phyloP scores from a whole-genome alignment of 1,284 basidiomycete species.

The Exobasidium cylindrosporum region DNA sequence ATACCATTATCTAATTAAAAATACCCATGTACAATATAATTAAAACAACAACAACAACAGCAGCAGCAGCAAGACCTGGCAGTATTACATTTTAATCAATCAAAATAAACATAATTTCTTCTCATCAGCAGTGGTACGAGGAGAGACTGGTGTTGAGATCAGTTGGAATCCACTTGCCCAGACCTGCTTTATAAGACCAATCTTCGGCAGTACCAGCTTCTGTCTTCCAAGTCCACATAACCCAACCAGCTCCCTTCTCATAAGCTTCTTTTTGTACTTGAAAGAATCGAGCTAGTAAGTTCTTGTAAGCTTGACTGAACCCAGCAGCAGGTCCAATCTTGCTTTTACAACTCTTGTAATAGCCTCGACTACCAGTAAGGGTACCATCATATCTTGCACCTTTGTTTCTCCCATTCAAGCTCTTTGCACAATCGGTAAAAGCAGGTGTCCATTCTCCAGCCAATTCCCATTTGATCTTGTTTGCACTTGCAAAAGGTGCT shows the following conservation, averaged over 20 bases:
- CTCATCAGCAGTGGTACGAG: no score
- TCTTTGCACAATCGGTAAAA: constrained; percentile 75
- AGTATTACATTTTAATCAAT: no score
- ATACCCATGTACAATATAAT: neutral
- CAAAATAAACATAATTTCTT: no score
- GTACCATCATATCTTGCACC: constrained; percentile 77
- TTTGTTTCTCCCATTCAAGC: constrained; percentile 62
- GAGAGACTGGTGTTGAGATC: no score
- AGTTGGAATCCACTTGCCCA: no score
- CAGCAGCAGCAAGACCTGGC: no score
- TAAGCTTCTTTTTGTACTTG: constrained; percentile 15
- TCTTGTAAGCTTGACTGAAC: constrained; percentile 32
- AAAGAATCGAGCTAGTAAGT: constrained; percentile 17
- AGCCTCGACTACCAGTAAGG: constrained; percentile 56
- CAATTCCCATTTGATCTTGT: constrained; percentile 40
- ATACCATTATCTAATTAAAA: constrained; percentile 3
- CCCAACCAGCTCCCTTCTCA: constrained; percentile 64
- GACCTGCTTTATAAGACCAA: constrained; percentile 52
- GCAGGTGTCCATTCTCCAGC: constrained; percentile 59
- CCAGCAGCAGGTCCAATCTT: constrained; percentile 27
- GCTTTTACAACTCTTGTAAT: constrained; percentile 13
- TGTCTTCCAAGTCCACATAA: constrained; percentile 79
- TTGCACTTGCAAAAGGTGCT: constrained; percentile 29
- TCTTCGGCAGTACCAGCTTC: constrained; percentile 43
- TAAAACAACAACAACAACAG: neutral